phyloP scores from a whole-genome alignment of 192 early-diverging fungal species.

The Rhizophagus clarus region DNA sequence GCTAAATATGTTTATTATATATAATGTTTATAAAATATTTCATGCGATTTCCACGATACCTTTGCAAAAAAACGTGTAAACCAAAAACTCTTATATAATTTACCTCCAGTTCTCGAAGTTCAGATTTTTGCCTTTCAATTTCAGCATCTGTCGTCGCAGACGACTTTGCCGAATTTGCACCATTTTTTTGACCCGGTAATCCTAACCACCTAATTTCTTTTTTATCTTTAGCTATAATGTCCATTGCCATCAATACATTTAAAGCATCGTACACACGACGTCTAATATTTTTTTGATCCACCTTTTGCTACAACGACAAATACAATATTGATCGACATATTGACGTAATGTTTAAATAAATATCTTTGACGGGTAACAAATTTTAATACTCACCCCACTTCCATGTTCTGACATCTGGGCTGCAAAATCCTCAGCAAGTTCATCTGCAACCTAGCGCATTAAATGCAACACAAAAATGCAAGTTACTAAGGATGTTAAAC shows the following conservation, averaged over 20 bases:
- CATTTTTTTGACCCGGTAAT: constrained; percentile 43
- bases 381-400: neutral
- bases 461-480: constrained; percentile 7
- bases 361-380: no score
- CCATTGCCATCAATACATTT: constrained; percentile 67
- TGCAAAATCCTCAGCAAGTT: constrained; percentile 49
- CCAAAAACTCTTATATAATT: neutral
- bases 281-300: constrained; percentile 66
- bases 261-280: constrained; percentile 74
- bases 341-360: no score
- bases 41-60: neutral
- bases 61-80: neutral
- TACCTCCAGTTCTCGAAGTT: constrained; percentile 27
- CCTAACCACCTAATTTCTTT: constrained; percentile 70
- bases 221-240: constrained; percentile 64
- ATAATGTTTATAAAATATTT: constrained; percentile 1
- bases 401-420: constrained; percentile 14
- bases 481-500: constrained; percentile 25
- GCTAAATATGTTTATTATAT: neutral
- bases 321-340: neutral
- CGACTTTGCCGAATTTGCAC: neutral
- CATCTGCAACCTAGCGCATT: constrained; percentile 54
- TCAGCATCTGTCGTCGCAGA: constrained; percentile 28
- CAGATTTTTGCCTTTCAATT: constrained; percentile 30
- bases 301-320: constrained; percentile 31